Evolutionary conservation across 2,329 filamentous ascomycete genomes (phyloP), one percentile per base, ranked within the genome.

Genomic region (Fusarium hostae): DNA sequence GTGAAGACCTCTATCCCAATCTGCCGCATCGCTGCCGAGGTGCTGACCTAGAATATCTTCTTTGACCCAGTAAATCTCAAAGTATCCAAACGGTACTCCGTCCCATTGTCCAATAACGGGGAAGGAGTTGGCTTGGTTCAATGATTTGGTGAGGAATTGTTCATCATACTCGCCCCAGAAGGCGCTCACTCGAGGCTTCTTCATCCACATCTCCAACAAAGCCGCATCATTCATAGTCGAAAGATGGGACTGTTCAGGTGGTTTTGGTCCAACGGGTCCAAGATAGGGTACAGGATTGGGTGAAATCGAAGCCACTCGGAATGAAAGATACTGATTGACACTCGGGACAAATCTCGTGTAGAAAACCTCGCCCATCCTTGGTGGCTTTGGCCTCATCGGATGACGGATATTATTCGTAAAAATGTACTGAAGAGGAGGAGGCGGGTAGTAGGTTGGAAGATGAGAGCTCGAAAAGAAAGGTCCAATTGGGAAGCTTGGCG

Each of bases 1-100:
- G 77, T 99, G 96, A 22, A 98, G 83, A 0, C 96, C 96, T 10
- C 96, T 86, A 76, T 98, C 95, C 81, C 92, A 98, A 76, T 97
- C 93, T 11, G 88, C 89, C 0, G 90, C 89, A 6, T 88, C 86
- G 26, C 86, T 86, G 1, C 90, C 86, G 7, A 97, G 81, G 71
- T 94, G 86, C 51, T 86, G 87, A 1, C 93, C 94, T 2, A 99
- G 80, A 0, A 86, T 83, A 77, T 98, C 96, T 79, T 99, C 96
- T 77, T 97, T 97, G 6, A 96, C 94, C 95, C 96, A 99, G 83
- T 99, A 99, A 37, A 99, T 88, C 83, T 99, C 96, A 79, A 99
- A 98, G 79, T 97, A 99, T 0, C 94, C 96, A 82, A 98, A 99
- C 0, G 95, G 95, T 66, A 95, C 92, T 15, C 94, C 95, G 75